Percentiles rank a stretch among this genome's conserved stretches.
Evolutionary conservation across 2,329 filamentous ascomycete species (phyloP).

Genomic region (Sporothrix schenckii): DNA sequence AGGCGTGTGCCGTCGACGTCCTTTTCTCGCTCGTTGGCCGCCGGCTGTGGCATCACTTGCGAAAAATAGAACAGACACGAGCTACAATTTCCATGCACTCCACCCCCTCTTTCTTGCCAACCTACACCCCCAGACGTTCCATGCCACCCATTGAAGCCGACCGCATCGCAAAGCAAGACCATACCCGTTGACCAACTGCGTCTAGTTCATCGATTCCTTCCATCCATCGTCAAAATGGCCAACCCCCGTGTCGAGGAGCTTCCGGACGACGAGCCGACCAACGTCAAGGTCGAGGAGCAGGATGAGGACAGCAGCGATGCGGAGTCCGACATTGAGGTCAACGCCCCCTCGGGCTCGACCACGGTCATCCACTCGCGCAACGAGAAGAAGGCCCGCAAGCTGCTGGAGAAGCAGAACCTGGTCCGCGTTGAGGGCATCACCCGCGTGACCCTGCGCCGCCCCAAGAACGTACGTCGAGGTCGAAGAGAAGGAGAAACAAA

Average conservation of each 20-base stretch:
- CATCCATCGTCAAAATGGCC: constrained; percentile 72
- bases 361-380: constrained; percentile 96
- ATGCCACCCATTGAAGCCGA: neutral
- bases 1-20: neutral
- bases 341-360: constrained; percentile 73
- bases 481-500: constrained; percentile 62
- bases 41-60: constrained; percentile 14
- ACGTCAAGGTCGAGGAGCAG: constrained; percentile 75
- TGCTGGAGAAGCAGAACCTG: constrained; percentile 96
- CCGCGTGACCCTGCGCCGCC: constrained; percentile 93
- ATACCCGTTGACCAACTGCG: neutral
- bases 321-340: constrained; percentile 76
- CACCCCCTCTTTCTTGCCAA: constrained; percentile 21
- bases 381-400: constrained; percentile 99
- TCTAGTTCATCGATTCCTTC: neutral
- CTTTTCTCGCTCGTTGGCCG: neutral
- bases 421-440: constrained; percentile 97
- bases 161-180: neutral
- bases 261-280: constrained; percentile 85
- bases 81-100: constrained; percentile 9
- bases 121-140: neutral
- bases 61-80: constrained; percentile 28
- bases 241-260: constrained; percentile 98
- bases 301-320: constrained; percentile 69
- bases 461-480: constrained; percentile 85